phyloP scores from a whole-genome alignment of 1,284 basidiomycete species.

The Anthracocystis setariae region DNA sequence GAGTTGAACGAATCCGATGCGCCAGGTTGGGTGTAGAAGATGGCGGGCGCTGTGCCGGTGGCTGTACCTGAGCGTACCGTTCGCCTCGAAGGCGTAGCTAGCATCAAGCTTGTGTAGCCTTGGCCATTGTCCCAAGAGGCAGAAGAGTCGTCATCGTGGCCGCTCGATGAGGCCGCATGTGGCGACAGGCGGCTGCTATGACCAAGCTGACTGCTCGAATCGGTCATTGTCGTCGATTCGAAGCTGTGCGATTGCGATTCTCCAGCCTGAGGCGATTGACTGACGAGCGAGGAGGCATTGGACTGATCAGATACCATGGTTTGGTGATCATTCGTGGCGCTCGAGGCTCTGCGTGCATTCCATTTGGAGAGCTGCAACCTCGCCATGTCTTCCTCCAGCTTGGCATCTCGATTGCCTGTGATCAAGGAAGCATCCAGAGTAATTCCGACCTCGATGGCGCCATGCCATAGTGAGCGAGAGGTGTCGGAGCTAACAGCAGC shows the following conservation, averaged over 20 bases:
- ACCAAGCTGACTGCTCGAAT: conserved; percentile 16
- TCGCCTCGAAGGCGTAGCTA: conserved; percentile 4
- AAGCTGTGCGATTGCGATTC: conserved; percentile 14
- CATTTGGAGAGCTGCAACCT: conserved; percentile 16
- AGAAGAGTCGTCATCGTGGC: neutral
- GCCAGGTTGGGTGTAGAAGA: conserved; percentile 25
- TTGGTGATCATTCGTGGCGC: neutral
- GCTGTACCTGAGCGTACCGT: conserved; percentile 1
- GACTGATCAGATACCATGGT: neutral
- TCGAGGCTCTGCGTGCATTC: conserved; percentile 10
- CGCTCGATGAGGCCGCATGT: neutral
- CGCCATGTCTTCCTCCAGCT: conserved; percentile 36
- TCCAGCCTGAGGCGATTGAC: neutral
- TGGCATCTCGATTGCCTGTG: conserved; percentile 32
- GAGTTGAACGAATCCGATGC: conserved; percentile 28
- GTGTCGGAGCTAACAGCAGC: conserved; percentile 5
- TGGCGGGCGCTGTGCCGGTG: conserved; percentile 9
- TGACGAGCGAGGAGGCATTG: no score
- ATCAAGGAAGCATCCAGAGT: conserved; percentile 26
- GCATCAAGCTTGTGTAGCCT: neutral
- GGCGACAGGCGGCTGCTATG: conserved; percentile 4
- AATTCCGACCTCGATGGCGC: conserved; percentile 11
- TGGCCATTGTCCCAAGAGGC: neutral
- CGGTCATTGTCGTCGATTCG: conserved; percentile 21
- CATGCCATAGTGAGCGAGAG: conserved; percentile 6